Base-by-base conservation (phyloP, 139 green algal genomes). In the Desmodesmus armatus region DNA sequence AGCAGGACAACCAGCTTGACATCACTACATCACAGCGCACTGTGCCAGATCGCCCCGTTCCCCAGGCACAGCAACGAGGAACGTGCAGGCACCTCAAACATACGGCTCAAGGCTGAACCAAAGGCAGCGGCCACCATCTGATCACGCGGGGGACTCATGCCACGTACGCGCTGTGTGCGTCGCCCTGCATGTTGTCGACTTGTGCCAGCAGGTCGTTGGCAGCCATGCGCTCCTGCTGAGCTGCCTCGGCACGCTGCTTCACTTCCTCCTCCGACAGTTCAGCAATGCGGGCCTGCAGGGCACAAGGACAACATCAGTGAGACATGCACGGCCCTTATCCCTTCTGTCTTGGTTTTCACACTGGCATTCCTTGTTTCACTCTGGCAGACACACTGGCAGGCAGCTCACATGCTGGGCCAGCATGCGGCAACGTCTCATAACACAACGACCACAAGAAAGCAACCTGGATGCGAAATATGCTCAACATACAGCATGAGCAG, bases 261-360 rank as follows among this genome's bases (percentile, higher is more conserved):
- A 95, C 94, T 71, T 97, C 94, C 77, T 97, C 94, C 40, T 95
- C 93, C 40, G 81, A 91, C 72, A 95, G 21, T 33, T 92, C 92
- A 25, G 72, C 7, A 37, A 82, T 58, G 37, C 76, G 76, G 5
- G 76, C 76, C 76, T 82, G 55, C 44, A 67, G 27, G 27, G 43
- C 15, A 78, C 2, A 53, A 5, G 27, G 27, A 43, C 65, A 73
- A n/a, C 47, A 7, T 55, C 9, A 55, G 47, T 55, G 9, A 7
- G 7, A 13, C 47, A 7, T 55, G 47, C 47, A 55, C 47, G 47
- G 47, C 47, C 47, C 47, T 13, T 55, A 13, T 7, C 7, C 47
- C 13, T 55, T 7, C 13, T 7, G 47, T 21, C 47, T 55, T 55
- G 47, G 9, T 55, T 7, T 13, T 55, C 9, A 13, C 47, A 13